Base-by-base conservation (phyloP, 495 filamentous ascomycete genomes). In the Penicillium silybi region DNA sequence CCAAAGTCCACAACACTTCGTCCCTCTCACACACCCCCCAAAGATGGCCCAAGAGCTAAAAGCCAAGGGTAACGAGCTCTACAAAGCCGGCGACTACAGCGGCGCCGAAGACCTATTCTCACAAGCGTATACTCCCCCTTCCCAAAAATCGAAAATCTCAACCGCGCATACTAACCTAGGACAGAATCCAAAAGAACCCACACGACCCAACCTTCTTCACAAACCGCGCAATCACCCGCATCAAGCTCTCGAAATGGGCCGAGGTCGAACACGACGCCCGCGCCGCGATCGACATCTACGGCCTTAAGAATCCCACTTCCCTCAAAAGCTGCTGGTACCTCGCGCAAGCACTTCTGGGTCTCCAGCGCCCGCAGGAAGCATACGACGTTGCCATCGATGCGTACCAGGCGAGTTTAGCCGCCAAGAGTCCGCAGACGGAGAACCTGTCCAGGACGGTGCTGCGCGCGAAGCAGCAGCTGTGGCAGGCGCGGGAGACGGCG, bases 261-360 rank as follows among this genome's bases (percentile, higher is more conserved):
- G 78, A 66, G n/a, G 90, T 86, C 25, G 85, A 95, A 56, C 76
- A 82, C 34, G 93, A 97, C 69, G 92, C 91, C 57, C 66, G 85
- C 19, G 72, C 77, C 37, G 85, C 87, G 44, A 85, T 98, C 50
- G 73, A 82, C 4, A 76, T 96, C 6, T 70, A 79, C 47, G 71
- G 80, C 39, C 40, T 53, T 3, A 71, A 75, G 54, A 84, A 82
- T 58, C 73, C 65, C 2, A 18, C 46, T 34, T 63, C 63, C 45
- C 77, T 96, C 62, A 98, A 98, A 72, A 91, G 87, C 11, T 81
- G 82, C 70, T 92, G 84, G 61, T 86, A 90, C 70, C 83, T 95
- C 9, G 86, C 90, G 4, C 86, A 93, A 65, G 89, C 90, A 4
- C 85, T 95, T 54, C 78, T 95, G 18, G 80, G 78, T 1, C 77